Evolutionary conservation across 306 rosid species (phyloP).

Genomic region (Macrotyloma uniflorum): DNA sequence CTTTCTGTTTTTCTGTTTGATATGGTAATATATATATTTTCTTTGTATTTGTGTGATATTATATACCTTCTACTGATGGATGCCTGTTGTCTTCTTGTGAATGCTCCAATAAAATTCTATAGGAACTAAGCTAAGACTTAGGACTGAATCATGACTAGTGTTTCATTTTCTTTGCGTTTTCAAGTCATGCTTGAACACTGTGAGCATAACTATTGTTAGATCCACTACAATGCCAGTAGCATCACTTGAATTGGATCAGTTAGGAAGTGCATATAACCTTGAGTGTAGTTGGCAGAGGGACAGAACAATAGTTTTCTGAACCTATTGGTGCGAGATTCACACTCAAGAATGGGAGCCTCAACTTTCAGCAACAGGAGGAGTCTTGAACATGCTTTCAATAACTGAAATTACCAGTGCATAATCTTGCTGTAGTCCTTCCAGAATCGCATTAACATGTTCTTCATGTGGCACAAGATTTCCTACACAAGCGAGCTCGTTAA

Average conservation of each 20-base stretch:
- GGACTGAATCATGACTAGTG: slow-evolving; percentile 22
- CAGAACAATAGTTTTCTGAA: too few relatives aligned
- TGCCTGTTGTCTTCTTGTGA: slow-evolving; percentile 2
- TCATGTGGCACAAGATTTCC: not conserved
- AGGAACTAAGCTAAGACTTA: slow-evolving; percentile 23
- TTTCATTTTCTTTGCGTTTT: not conserved
- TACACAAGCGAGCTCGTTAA: not conserved
- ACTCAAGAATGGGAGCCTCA: not conserved
- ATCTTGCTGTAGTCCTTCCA: not conserved
- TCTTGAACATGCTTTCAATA: not conserved
- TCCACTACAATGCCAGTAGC: too few relatives aligned
- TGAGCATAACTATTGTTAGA: too few relatives aligned
- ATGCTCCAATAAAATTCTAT: slow-evolving; percentile 18
- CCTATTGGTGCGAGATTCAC: not conserved
- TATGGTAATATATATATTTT: slow-evolving; percentile 11
- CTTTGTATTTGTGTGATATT: slow-evolving; percentile 20
- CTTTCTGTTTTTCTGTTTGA: slow-evolving; percentile 30
- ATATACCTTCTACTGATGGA: too few relatives aligned
- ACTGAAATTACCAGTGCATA: not conserved
- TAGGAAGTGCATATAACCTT: too few relatives aligned
- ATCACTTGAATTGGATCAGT: too few relatives aligned
- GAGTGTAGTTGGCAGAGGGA: too few relatives aligned
- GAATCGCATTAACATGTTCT: too few relatives aligned
- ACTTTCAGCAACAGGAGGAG: not conserved
- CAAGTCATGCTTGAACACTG: not conserved